Conservation (phyloP, 2,329 filamentous ascomycete genomes). For the Trichoderma arundinaceum region DNA sequence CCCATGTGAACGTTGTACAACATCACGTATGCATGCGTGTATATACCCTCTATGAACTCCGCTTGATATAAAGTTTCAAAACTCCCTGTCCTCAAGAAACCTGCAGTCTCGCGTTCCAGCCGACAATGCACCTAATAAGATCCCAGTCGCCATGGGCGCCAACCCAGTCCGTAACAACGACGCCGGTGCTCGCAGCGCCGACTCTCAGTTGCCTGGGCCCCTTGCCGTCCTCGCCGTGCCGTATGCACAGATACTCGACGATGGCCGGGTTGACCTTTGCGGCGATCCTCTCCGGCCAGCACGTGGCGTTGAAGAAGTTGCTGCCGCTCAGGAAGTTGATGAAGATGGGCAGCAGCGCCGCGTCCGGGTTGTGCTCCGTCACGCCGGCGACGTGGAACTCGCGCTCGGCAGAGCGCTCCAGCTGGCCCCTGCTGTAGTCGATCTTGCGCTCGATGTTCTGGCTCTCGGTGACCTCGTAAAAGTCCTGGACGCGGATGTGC, state of each 20-base stretch:
- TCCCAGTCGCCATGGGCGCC: conserved; percentile 90
- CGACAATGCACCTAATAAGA: conserved; percentile 82
- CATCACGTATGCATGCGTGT: background rate
- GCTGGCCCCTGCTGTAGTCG: conserved; percentile 71
- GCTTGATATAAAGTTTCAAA: background rate
- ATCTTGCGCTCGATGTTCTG: conserved; percentile 83
- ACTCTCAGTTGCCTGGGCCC: conserved; percentile 58
- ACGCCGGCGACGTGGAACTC: conserved; percentile 52
- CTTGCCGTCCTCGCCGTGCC: conserved; percentile 59
- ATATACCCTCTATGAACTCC: background rate
- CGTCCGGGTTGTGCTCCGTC: conserved; percentile 38
- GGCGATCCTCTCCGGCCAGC: conserved; percentile 94
- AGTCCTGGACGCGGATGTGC: conserved; percentile 86
- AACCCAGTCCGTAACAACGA: conserved; percentile 94
- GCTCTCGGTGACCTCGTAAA: conserved; percentile 82
- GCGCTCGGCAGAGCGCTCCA: conserved; percentile 70
- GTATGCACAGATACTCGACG: conserved; percentile 65
- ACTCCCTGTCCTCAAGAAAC: conserved; percentile 36
- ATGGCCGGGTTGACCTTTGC: conserved; percentile 82
- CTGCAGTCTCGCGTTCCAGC: conserved; percentile 79
- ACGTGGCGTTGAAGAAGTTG: conserved; percentile 91
- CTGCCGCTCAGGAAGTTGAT: conserved; percentile 90
- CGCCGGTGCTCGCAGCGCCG: conserved; percentile 79
- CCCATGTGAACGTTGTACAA: background rate
- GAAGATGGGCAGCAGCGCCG: conserved; percentile 67